Conservation (phyloP, 305 asterid genomes). For the Fraxinus latifolia region DNA sequence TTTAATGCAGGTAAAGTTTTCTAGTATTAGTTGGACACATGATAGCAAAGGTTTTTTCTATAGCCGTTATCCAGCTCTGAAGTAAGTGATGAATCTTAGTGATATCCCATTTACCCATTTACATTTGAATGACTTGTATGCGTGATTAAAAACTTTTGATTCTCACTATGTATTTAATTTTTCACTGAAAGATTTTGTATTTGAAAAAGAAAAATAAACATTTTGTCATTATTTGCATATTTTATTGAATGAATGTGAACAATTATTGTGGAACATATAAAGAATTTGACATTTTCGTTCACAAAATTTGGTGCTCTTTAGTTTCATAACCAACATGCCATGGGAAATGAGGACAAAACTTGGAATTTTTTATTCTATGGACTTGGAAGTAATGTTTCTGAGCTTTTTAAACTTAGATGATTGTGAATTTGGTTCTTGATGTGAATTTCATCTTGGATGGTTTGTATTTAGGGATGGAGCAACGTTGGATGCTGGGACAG, state of each 20-base stretch:
- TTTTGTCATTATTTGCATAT: not conserved
- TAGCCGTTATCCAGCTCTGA: slow-evolving; percentile 85
- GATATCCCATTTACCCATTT: not conserved
- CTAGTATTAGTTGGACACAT: slow-evolving; percentile 69
- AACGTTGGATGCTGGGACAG: slow-evolving; percentile 82
- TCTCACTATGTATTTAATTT: not conserved
- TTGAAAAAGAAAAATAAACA: not conserved
- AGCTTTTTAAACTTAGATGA: not conserved
- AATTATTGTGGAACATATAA: not conserved
- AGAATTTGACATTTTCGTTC: not conserved
- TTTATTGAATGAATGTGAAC: not conserved
- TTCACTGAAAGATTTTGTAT: not conserved
- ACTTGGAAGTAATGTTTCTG: not conserved
- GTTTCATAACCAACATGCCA: not conserved
- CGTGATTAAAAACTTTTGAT: not conserved
- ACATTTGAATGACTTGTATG: slow-evolving; percentile 12
- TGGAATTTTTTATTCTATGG: not conserved
- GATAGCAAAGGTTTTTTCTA: slow-evolving; percentile 89
- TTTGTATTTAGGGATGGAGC: slow-evolving; percentile 56
- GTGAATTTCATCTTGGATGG: slow-evolving; percentile 26
- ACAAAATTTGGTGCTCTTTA: not conserved
- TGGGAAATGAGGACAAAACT: not conserved
- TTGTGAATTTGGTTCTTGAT: slow-evolving; percentile 6
- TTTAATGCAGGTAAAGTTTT: slow-evolving; percentile 71
- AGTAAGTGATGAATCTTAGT: slow-evolving; percentile 40